Evolutionary conservation across 768 basidiomycete species (phyloP), one percentile per base, ranked within the genome.

Genomic region (Pisolithus albus): DNA sequence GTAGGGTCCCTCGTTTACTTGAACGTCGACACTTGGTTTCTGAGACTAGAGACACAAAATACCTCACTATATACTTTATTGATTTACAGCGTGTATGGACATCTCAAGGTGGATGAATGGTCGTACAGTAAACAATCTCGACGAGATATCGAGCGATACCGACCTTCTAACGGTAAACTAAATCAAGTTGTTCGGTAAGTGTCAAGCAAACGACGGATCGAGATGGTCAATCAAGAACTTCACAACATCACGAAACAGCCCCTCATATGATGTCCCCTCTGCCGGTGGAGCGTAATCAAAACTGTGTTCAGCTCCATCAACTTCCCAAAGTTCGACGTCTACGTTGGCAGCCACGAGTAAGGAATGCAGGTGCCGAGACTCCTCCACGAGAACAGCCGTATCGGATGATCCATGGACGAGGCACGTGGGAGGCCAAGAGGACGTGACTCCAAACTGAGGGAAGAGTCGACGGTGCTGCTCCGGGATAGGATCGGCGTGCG

Each of bases 231-330:
- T 67, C 64, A 71, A 69, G 66, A 67, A 80, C n/a, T 57, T 60
- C n/a, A 58, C 61, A 18, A 71, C 66, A 24, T 54, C 54, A 56
- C 75, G 72, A 60, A 73, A 75, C 23, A 59, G 59, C 19, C 56
- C 41, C 3, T 72, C 68, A 57, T 71, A 71, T 16, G 40, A 41
- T 48, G 59, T 28, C 28, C 66, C 69, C 53, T 80, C 79, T 5
- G 75, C 77, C 19, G 61, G 62, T 15, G 67, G 62, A 28, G 63
- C 70, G 56, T 77, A 79, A 59, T 84, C 82, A 54, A 82, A 83
- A 0, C 76, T 75, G 57, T 84, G 82, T 47, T 81, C 78, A 53
- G 65, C 62, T 8, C 70, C 77, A 5, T 73, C 68, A 16, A 76
- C 60, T 15, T 72, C 65, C 18, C 67, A 55, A 4, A 79, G 52